Conservation (phyloP, 2,329 filamentous ascomycete genomes). For the Botrytis deweyae region DNA sequence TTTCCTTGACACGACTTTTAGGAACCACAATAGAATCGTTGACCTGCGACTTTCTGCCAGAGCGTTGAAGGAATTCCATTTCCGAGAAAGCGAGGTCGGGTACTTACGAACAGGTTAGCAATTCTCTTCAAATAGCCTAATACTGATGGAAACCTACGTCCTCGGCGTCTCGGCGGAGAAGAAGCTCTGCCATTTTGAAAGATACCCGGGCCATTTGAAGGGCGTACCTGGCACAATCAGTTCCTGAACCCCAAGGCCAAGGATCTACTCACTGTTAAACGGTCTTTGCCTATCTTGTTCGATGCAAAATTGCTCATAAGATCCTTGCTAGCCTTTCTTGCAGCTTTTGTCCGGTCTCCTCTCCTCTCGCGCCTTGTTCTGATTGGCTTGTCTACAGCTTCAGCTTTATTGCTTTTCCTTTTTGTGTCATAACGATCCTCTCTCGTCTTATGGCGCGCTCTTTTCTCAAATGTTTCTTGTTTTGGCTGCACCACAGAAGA, state of each 20-base stretch:
- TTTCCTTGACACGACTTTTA: constrained; percentile 34
- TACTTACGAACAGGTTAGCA: constrained; percentile 42
- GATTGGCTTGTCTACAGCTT: constrained; percentile 29
- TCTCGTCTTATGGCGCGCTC: constrained; percentile 55
- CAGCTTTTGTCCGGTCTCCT: constrained; percentile 27
- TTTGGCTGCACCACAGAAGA: background rate
- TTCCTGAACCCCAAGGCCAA: background rate
- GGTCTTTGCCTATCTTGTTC: constrained; percentile 50
- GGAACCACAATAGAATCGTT: constrained; percentile 35
- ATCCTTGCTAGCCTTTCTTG: constrained; percentile 41
- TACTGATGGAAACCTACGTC: constrained; percentile 39
- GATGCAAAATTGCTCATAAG: constrained; percentile 58
- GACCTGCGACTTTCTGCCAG: constrained; percentile 25
- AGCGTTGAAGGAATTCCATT: constrained; percentile 46
- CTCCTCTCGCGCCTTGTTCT: constrained; percentile 27
- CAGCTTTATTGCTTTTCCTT: constrained; percentile 32
- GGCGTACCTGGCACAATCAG: constrained; percentile 40
- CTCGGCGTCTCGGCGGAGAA: constrained; percentile 39
- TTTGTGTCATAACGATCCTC: constrained; percentile 55
- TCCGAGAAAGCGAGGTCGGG: constrained; percentile 54
- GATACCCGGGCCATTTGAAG: constrained; percentile 43
- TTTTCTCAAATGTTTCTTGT: constrained; percentile 44
- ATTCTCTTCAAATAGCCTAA: background rate
- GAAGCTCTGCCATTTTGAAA: constrained; percentile 48
- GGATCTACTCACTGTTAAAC: constrained; percentile 50